A percentile compares a stretch with the other conserved stretches of the same genome.
These are phyloP conservation scores for Fusarium incarnatum DNA, from an alignment of 2,329 filamentous ascomycete genomes.

Conservation along the genomic window DNA sequence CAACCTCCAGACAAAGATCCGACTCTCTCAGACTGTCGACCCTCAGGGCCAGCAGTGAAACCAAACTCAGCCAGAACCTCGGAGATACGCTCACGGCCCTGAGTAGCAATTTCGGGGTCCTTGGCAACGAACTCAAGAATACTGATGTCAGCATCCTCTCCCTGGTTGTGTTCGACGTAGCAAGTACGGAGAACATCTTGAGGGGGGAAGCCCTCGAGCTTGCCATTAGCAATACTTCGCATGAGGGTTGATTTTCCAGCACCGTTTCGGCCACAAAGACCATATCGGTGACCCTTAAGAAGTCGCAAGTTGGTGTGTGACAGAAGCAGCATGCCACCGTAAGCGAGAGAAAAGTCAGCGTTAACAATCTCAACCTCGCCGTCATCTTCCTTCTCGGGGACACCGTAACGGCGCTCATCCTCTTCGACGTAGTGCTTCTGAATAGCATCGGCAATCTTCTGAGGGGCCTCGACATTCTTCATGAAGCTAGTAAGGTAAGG, in stretches of 20 bases:
- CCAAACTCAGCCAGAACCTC: constrained; percentile 90
- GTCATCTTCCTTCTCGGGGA: constrained; percentile 86
- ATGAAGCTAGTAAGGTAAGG: constrained; percentile 83
- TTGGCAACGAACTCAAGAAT: constrained; percentile 94
- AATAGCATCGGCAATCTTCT: constrained; percentile 77
- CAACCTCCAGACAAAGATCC: constrained; percentile 96
- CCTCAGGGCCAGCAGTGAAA: constrained; percentile 89
- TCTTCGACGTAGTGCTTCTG: constrained; percentile 83
- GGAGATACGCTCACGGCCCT: constrained; percentile 83
- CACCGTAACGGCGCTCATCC: constrained; percentile 87
- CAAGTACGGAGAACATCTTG: constrained; percentile 94
- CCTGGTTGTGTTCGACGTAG: constrained; percentile 99
- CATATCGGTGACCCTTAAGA: constrained; percentile 96
- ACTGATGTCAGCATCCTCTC: constrained; percentile 95
- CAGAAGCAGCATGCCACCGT: constrained; percentile 95
- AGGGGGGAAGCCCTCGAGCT: constrained; percentile 95
- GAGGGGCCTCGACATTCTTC: constrained; percentile 67
- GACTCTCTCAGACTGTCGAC: constrained; percentile 88
- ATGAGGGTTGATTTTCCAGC: constrained; percentile 99
- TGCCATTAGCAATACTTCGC: constrained; percentile 94
- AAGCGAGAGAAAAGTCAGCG: constrained; percentile 95
- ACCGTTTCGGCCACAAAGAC: constrained; percentile 96
- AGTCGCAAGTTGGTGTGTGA: constrained; percentile 96
- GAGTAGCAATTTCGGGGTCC: constrained; percentile 84
- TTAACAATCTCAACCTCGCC: constrained; percentile 98